Base-by-base conservation (phyloP, 2,329 filamentous ascomycete genomes). In the Phaeosphaeria sp. region DNA sequence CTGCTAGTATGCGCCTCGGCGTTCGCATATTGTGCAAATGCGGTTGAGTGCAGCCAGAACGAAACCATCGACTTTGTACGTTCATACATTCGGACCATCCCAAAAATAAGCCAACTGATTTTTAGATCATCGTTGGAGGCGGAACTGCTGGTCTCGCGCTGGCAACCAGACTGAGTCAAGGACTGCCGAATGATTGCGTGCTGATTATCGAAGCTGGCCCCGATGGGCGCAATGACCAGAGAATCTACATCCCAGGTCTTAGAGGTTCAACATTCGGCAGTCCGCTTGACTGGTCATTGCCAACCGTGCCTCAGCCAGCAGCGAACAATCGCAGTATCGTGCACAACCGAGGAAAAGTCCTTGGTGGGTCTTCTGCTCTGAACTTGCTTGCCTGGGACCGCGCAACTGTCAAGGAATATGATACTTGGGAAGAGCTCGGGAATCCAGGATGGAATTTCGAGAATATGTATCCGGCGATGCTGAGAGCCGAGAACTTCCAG, bases 401-500 rank as follows among this genome's bases (percentile, higher is more conserved):
- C 9, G 76, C 65, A 3, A 63, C 61, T n/a, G 58, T 66, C 17
- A 68, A 61, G 3, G 75, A 77, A 51, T 77, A 75, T 51, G 82
- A 88, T 70, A 79, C 79, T 1, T 89, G 86, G 86, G 82, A 81
- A 51, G 72, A 78, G 24, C 72, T 89, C 13, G 86, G 86, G 0
- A 88, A 88, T 61, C 43, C 51, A 40, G 60, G 64, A 6, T 89
- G 86, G 86, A 79, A 80, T 1, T 88, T 83, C 82, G 73, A 83
- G 39, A 74, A 75, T 11, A 62, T 83, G 46, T 61, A 66, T 47
- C 56, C 66, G 7, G 72, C 67, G 8, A 75, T 77, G 67, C 64
- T 70, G n/a, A 64, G 61, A 36, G 59, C 62, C 1, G 72, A 75
- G 53, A 69, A 67, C 25, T 76, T 71, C 27, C 61, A 65, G 36